These are phyloP conservation scores for Dendrobium catenatum DNA, from an alignment of 106 monocot species.

Conservation along the genomic window DNA sequence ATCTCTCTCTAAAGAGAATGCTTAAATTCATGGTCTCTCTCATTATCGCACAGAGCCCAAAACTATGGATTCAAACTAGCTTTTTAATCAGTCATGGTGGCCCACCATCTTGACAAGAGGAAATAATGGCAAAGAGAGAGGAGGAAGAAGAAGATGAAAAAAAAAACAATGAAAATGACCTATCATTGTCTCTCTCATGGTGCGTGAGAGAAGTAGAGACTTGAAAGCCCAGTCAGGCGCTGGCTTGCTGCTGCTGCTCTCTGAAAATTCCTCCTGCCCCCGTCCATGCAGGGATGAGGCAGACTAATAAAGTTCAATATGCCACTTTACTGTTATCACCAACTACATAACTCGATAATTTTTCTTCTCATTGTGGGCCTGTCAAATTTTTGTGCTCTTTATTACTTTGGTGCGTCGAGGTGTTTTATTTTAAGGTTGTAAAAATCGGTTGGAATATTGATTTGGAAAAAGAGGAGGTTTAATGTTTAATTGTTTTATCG, in stretches of 20 bases:
- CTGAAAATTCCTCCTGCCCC: constrained; percentile 13
- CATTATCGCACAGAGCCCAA: background rate
- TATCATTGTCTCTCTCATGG: constrained; percentile 6
- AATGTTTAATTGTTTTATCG: too few species aligned
- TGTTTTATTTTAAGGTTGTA: too few species aligned
- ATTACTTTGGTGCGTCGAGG: too few species aligned
- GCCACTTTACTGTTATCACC: background rate
- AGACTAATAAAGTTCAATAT: background rate
- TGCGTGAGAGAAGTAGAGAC: constrained; percentile 2
- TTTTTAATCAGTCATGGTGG: constrained; percentile 1
- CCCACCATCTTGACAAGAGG: background rate
- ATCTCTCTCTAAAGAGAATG: too few species aligned
- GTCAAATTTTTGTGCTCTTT: too few species aligned
- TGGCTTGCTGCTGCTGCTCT: background rate
- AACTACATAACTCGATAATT: too few species aligned
- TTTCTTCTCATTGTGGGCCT: too few species aligned
- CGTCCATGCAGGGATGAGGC: background rate
- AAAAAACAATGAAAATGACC: background rate
- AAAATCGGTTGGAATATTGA: too few species aligned
- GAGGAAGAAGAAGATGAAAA: background rate
- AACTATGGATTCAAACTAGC: background rate
- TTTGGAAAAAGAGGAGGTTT: too few species aligned
- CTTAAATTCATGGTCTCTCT: background rate
- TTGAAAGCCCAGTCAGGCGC: constrained; percentile 12
- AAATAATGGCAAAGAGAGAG: background rate